Evolutionary conservation across 2,329 filamentous ascomycete species (phyloP).

Genomic region (Pezicula neosporulosa): DNA sequence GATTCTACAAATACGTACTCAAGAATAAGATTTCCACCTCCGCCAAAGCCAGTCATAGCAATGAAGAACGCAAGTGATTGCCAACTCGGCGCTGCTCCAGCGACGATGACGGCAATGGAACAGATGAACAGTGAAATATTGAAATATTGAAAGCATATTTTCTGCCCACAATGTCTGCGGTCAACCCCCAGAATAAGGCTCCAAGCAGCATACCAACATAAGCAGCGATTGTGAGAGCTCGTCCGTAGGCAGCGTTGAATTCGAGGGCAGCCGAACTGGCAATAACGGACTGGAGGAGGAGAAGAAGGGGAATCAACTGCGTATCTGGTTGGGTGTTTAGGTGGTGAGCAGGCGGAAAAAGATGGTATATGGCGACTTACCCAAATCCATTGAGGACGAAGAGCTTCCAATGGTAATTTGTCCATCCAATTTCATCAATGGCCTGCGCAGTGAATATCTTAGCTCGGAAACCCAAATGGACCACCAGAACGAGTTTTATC

Average conservation of each 20-base stretch:
- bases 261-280: constrained; percentile 54
- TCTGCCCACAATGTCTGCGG: constrained; percentile 65
- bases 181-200: constrained; percentile 66
- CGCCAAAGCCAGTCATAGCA: constrained; percentile 59
- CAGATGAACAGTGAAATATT: constrained; percentile 60
- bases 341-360: neutral
- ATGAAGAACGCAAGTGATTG: constrained; percentile 60
- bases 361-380: constrained; percentile 24
- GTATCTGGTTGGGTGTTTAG: constrained; percentile 35
- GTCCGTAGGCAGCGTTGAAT: constrained; percentile 51
- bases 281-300: constrained; percentile 62
- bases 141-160: constrained; percentile 67
- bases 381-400: constrained; percentile 61
- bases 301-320: constrained; percentile 52
- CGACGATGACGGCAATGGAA: constrained; percentile 58
- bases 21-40: constrained; percentile 57
- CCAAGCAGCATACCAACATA: constrained; percentile 54
- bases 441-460: constrained; percentile 24
- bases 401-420: constrained; percentile 51
- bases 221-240: constrained; percentile 58
- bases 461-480: neutral
- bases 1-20: constrained; percentile 8
- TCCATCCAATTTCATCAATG: constrained; percentile 52
- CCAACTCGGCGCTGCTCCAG: constrained; percentile 67
- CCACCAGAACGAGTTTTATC: no score